Base-by-base conservation (phyloP, 768 basidiomycete genomes). In the Paxillus ammoniavirescens region DNA sequence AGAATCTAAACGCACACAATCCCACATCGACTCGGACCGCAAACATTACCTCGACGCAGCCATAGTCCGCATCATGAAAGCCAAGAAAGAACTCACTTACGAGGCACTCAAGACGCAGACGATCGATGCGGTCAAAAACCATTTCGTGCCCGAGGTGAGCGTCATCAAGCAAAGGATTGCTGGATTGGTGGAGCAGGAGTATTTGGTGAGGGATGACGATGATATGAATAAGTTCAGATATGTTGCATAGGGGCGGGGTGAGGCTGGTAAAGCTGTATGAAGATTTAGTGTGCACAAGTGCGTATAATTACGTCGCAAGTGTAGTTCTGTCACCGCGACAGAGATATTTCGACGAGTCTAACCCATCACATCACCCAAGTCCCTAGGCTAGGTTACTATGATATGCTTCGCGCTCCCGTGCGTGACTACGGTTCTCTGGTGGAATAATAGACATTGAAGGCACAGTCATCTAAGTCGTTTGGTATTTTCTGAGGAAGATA, bases 51-150 rank as follows among this genome's bases (percentile, higher is more conserved):
- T 98, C 13, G 93, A 98, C 60, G 94, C 94, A 0, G 95, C 95
- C 18, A 95, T 99, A 61, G 96, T 99, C 33, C 86, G 97, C 6
- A 84, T 96, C 64, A 95, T 98, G 93, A 98, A 98, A 69, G 86
- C 84, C 2, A 82, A 83, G 61, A 98, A 96, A 73, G 88, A 89
- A 71, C 75, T 96, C 71, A 76, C 74, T 23, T 84, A 92, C 62
- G 84, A 89, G 61, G 79, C 87, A 59, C 78, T 98, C 62, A 87
- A 91, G 71, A 81, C 83, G 47, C 85, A 86, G 58, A 91, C 91
- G 9, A 84, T 97, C 53, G 86, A 91, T 17, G 87, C 93, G 21
- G 91, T 98, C 45, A 89, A 87, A 71, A 84, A 75, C 38, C 89
- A 95, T 62, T 98, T 98, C 69, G 79, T 83, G 51, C 95, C 95